Percentiles rank a stretch among this genome's conserved stretches.
Conservation (phyloP, 257 asterid species). For the Salvia splendens region DNA sequence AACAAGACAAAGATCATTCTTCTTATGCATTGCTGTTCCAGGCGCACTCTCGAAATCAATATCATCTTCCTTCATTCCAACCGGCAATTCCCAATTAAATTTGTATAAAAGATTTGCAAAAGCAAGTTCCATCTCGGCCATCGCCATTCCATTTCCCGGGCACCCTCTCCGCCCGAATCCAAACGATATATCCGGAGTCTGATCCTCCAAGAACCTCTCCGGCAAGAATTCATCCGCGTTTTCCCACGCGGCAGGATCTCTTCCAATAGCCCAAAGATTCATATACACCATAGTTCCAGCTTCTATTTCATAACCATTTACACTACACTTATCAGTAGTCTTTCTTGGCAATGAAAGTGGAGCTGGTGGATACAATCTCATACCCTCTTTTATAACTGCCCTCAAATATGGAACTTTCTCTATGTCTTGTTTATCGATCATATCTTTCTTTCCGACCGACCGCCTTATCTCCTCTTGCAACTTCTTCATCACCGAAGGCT, state of each 20-base stretch:
- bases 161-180: constrained; percentile 2
- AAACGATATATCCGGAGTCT: background rate
- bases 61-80: background rate
- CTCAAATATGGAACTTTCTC: constrained; percentile 33
- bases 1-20: constrained; percentile 1
- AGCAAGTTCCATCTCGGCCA: background rate
- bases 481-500: constrained; percentile 33
- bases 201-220: constrained; percentile 38
- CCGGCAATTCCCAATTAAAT: background rate
- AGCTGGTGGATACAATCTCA: constrained; percentile 33
- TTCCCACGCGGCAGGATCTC: constrained; percentile 29
- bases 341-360: constrained; percentile 35
- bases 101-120: background rate
- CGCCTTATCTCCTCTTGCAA: constrained; percentile 34
- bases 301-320: constrained; percentile 31
- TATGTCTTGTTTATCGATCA: constrained; percentile 26
- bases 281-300: constrained; percentile 26
- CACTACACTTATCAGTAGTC: constrained; percentile 21
- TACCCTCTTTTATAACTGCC: constrained; percentile 36
- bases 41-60: background rate
- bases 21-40: background rate
- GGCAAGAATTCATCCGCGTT: constrained; percentile 28
- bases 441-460: constrained; percentile 6
- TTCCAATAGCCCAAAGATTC: constrained; percentile 33
- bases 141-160: background rate